These are phyloP conservation scores for Candida nanaspora DNA, from an alignment of 805 yeast genomes.

Conservation along the genomic window DNA sequence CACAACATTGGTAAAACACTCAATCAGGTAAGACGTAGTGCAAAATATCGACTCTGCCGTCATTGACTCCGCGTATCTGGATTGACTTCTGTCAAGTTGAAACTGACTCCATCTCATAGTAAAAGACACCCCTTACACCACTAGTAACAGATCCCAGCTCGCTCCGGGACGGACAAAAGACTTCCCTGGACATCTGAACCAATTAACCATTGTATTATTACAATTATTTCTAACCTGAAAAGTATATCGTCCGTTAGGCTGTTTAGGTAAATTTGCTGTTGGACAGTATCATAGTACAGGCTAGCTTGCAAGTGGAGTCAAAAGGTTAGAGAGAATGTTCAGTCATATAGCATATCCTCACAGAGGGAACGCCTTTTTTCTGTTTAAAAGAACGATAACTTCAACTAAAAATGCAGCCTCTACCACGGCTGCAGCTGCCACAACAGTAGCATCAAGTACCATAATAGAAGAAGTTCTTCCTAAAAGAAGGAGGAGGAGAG, in stretches of 20 bases:
- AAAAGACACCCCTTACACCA: too few relatives aligned
- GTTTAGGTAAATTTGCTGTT: too few relatives aligned
- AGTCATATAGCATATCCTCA: not conserved
- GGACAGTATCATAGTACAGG: not conserved
- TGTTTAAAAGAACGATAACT: not conserved
- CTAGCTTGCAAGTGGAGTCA: too few relatives aligned
- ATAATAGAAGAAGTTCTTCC: not conserved
- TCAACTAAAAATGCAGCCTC: not conserved
- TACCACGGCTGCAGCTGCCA: not conserved
- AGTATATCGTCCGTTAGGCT: too few relatives aligned
- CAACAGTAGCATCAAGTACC: not conserved
- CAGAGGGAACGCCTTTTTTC: not conserved
- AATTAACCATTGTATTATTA: not conserved
- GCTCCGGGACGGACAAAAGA: not conserved
- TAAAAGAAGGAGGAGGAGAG: slow-evolving; percentile 34
- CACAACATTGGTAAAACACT: too few relatives aligned
- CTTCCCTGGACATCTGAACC: not conserved
- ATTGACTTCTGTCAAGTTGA: too few relatives aligned
- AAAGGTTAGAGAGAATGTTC: not conserved
- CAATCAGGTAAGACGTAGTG: too few relatives aligned
- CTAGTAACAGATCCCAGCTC: too few relatives aligned
- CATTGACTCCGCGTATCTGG: too few relatives aligned
- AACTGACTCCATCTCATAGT: too few relatives aligned
- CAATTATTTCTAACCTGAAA: not conserved
- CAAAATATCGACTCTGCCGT: too few relatives aligned